Base-by-base conservation (phyloP, 1,139 yeast genomes). In the Protomyces macrosporus region DNA sequence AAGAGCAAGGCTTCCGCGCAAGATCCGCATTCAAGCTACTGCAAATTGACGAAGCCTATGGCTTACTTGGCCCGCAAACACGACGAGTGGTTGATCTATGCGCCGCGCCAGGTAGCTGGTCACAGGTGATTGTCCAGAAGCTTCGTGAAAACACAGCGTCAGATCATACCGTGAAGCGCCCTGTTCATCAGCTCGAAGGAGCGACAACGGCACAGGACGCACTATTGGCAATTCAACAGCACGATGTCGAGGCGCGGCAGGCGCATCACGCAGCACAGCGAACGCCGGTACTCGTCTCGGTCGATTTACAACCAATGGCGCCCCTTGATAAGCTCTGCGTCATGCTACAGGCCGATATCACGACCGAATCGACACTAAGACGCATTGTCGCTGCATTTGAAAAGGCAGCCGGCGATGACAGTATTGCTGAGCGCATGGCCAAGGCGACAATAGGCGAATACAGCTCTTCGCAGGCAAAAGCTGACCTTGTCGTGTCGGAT, bases 61-160 rank as follows among this genome's bases (percentile, higher is more conserved):
- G 87, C 68, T 80, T 93, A 10, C 87, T 93, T 70, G 80, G 84
- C 62, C 45, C 32, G 14, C 88, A 84, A 42, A 83, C 90, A 45
- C 79, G 80, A 54, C 78, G 97, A 69, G 98, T 93, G 5, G 98
- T 93, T 7, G 98, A 93, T 76, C 79, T 93, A 51, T 93, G 98
- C 80, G 98, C 98, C 23, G 98, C 98, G 3, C 98, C 98, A 0
- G 98, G 98, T 1, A 90, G 97, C 3, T 93, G 98, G 98, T 88
- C 96, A 1, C 98, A 93, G 73, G 98, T 93, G 0, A 80, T 93
- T n/a, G 84, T 95, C 7, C 76, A 88, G 67, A 86, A 85, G 35
- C 40, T 60, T 23, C 33, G 39, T 16, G n/a, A 10, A 4, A 23
- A 16, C 14, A 16, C 9, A 4, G 48, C n/a, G 30, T 10, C 12